These are phyloP conservation scores for Thelonectria discophora DNA, from an alignment of 2,329 filamentous ascomycete genomes.

Conservation along the genomic window DNA sequence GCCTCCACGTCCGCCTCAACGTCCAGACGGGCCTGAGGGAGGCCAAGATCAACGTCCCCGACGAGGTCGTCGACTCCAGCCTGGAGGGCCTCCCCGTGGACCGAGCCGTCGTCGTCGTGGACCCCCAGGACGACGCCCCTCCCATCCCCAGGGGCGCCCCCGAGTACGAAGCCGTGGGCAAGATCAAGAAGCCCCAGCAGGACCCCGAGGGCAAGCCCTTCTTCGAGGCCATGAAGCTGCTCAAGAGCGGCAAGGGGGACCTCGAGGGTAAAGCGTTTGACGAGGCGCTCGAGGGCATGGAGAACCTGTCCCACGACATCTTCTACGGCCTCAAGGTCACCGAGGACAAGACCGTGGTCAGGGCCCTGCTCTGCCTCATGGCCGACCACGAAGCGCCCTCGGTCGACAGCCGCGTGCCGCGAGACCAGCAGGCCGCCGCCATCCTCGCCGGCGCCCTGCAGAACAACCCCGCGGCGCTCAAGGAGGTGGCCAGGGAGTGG, in stretches of 20 bases:
- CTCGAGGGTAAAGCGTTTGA: constrained; percentile 51
- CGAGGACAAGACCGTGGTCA: constrained; percentile 62
- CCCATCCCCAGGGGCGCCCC: constrained; percentile 61
- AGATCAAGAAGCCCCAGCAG: constrained; percentile 61
- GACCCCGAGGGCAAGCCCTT: constrained; percentile 48
- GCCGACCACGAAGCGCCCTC: constrained; percentile 40
- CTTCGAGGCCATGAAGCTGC: constrained; percentile 55
- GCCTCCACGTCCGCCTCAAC: constrained; percentile 73
- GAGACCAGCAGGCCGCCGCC: constrained; percentile 63
- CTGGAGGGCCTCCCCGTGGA: constrained; percentile 63
- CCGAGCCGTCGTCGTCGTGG: constrained; percentile 60
- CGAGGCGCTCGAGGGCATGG: constrained; percentile 64
- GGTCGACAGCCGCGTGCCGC: constrained; percentile 44
- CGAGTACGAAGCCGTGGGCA: constrained; percentile 64
- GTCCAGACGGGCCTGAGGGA: constrained; percentile 70
- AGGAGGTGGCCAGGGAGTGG: constrained; percentile 61
- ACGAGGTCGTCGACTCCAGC: constrained; percentile 55
- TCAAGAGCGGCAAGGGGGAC: constrained; percentile 57
- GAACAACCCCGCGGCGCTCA: constrained; percentile 71
- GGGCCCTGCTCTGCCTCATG: constrained; percentile 67
- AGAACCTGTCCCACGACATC: constrained; percentile 73
- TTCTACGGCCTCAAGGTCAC: constrained; percentile 73
- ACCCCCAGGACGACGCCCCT: constrained; percentile 52
- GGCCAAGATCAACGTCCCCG: constrained; percentile 71
- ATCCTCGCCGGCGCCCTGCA: constrained; percentile 67